Conservation (phyloP, 2,329 filamentous ascomycete species). For the Verticillium nubilum region DNA sequence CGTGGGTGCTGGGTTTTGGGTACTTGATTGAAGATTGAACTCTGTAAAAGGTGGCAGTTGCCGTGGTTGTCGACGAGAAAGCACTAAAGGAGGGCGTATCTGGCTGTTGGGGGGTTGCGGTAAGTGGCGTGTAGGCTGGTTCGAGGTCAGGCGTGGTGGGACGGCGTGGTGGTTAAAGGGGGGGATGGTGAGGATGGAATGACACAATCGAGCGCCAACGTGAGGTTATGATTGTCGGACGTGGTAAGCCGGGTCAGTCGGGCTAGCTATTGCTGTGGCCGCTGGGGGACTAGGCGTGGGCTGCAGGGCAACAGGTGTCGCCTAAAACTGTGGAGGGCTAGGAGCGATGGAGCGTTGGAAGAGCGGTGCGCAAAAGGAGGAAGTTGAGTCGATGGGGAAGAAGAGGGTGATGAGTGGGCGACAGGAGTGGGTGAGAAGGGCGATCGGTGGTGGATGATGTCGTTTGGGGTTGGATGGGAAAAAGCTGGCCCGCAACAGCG, state of each 20-base stretch:
- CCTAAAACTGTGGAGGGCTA: not conserved
- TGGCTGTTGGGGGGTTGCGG: not conserved
- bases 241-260: not conserved
- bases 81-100: not conserved
- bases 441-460: conserved; percentile 1
- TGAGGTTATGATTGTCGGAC: not conserved
- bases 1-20: not conserved
- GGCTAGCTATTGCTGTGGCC: not conserved
- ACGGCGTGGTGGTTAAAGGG: not conserved
- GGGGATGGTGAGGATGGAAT: not conserved
- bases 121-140: not conserved
- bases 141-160: not conserved
- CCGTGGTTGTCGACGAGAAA: not conserved
- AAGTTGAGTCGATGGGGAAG: not conserved
- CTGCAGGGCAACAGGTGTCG: not conserved
- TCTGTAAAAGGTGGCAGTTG: not conserved
- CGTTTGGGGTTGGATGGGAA: not conserved
- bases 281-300: not conserved
- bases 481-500: not conserved
- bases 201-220: not conserved
- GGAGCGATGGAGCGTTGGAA: not conserved
- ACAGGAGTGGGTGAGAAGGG: not conserved
- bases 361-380: not conserved
- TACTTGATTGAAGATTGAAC: not conserved
- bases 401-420: not conserved